Evolutionary conservation across 2,329 filamentous ascomycete genomes (phyloP), one percentile per base, ranked within the genome.

Genomic region (Fusarium foetens): DNA sequence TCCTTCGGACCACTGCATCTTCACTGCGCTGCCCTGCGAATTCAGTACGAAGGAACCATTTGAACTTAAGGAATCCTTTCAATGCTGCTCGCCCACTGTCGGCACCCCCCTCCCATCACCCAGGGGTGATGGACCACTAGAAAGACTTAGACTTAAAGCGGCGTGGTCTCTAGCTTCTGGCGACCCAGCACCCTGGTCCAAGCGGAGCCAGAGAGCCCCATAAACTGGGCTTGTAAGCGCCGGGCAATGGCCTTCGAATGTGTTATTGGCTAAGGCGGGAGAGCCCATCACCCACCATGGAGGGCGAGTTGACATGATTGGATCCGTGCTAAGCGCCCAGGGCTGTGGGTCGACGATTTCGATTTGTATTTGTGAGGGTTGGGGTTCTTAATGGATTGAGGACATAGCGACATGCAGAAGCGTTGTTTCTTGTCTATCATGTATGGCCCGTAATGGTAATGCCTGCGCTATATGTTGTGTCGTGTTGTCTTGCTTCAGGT

Each of bases 271-370:
- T 61, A 49, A 61, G 60, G 51, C 66, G 64, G 68, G 54, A 57
- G 63, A 72, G 72, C 71, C 75, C 71, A 77, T 81, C 80, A 81
- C 80, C 76, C 76, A 79, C 72, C 73, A 70, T 69, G 55, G 63
- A 58, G 66, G 71, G 65, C 49, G 69, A 51, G 67, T 60, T 52
- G 60, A 65, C 62, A 63, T 81, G 80, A 81, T 81, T 81, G 80
- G 80, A 66, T 51, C 72, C 54, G 43, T 72, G 74, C 71, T 80
- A 80, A 80, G 79, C 79, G 79, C 79, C 79, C 75, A 68, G 75
- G 64, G 70, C 49, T 76, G 71, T 75, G 72, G 73, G 76, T 60
- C 64, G 42, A 60, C 45, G 55, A 69, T 63, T 63, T 43, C 39
- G 54, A 63, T 66, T 66, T 66, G 62, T 59, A 58, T 68, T 59